phyloP scores from a whole-genome alignment of 306 rosid species.

The Lagenaria siceraria region DNA sequence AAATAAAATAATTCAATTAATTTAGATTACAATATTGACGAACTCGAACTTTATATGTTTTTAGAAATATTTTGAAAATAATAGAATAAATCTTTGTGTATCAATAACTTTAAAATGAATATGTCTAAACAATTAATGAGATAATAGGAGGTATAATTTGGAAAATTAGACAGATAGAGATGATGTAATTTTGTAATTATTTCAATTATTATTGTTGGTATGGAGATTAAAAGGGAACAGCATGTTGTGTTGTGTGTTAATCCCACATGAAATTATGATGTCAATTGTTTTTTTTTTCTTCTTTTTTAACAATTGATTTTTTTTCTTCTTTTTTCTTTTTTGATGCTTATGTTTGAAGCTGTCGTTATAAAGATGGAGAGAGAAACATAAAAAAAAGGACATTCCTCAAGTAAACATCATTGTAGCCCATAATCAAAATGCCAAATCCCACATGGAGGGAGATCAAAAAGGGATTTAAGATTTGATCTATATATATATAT shows the following conservation, averaged over 20 bases:
- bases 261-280: background rate
- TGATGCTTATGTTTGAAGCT: background rate
- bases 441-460: constrained; percentile 4
- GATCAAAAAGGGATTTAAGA: background rate
- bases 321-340: background rate
- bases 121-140: background rate
- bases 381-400: background rate
- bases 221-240: background rate
- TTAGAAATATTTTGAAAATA: no score
- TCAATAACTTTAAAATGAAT: no score
- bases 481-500: background rate
- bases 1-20: no score
- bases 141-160: background rate
- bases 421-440: constrained; percentile 1
- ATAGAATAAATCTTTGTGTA: no score
- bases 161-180: background rate
- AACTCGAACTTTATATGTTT: no score
- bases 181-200: background rate
- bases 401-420: constrained; percentile 1
- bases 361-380: constrained; percentile 1
- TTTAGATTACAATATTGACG: no score
- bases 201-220: background rate
- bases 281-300: background rate
- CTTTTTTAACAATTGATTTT: background rate
- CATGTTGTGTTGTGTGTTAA: constrained; percentile 2